phyloP scores from a whole-genome alignment of 1,284 basidiomycete genomes.

The Vanrija pseudolonga region DNA sequence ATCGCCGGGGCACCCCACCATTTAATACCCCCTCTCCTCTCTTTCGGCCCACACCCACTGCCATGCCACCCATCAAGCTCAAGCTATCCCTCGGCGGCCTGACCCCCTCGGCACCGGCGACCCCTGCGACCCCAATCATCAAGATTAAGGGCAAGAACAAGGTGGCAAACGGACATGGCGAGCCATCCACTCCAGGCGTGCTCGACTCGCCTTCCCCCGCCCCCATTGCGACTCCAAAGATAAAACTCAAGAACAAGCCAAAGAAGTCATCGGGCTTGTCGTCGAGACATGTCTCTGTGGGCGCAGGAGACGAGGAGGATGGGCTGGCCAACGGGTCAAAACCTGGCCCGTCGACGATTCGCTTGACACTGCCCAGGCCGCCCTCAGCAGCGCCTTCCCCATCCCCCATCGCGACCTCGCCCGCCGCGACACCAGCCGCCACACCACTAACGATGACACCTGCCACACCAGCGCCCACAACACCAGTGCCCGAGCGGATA shows the following conservation, averaged over 20 bases:
- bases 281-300: background rate
- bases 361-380: background rate
- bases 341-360: background rate
- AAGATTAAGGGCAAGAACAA: constrained; percentile 8
- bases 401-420: constrained; percentile 6
- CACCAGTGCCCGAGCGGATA: background rate
- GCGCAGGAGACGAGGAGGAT: too few species aligned
- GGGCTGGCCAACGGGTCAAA: too few species aligned
- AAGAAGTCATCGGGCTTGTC: background rate
- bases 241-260: background rate
- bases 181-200: background rate
- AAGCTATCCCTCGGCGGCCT: constrained; percentile 30
- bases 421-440: background rate
- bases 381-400: background rate
- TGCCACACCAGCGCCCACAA: constrained; percentile 10
- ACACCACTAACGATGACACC: constrained; percentile 1
- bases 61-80: constrained; percentile 36
- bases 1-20: background rate
- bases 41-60: background rate
- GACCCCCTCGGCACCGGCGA: background rate
- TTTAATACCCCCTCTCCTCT: background rate
- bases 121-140: background rate
- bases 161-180: background rate
- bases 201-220: background rate
- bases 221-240: background rate